These are phyloP conservation scores for Isatis lusitanica DNA, from an alignment of 441 rosid genomes.

Conservation along the genomic window DNA sequence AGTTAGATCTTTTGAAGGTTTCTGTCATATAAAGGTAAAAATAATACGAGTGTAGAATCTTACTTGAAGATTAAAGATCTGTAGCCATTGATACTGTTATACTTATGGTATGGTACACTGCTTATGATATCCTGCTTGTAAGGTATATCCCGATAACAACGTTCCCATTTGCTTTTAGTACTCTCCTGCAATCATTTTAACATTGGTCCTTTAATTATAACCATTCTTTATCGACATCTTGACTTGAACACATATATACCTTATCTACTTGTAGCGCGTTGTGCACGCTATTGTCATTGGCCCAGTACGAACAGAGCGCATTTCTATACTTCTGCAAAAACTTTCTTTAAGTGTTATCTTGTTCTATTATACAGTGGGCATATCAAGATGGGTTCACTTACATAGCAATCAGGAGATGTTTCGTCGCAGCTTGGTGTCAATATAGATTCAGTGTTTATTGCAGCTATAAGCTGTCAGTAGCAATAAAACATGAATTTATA, in stretches of 20 bases:
- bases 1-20: neutral
- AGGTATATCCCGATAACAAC: slow-evolving; percentile 41
- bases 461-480: neutral
- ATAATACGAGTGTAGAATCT: neutral
- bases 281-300: neutral
- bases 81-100: slow-evolving; percentile 50
- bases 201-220: neutral
- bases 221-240: neutral
- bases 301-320: neutral
- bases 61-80: slow-evolving; percentile 61
- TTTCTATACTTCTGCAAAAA: neutral
- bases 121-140: slow-evolving; percentile 36
- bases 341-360: neutral
- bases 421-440: neutral
- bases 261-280: neutral
- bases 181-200: slow-evolving; percentile 5
- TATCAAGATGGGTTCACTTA: neutral
- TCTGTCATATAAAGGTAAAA: neutral
- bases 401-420: neutral
- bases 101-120: slow-evolving; percentile 43
- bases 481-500: neutral
- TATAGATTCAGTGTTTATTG: neutral
- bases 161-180: slow-evolving; percentile 40
- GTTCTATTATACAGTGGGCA: neutral
- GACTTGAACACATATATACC: neutral